Base-by-base conservation (phyloP, 371 early-diverging fungal species). In the Lichtheimia ornata region DNA sequence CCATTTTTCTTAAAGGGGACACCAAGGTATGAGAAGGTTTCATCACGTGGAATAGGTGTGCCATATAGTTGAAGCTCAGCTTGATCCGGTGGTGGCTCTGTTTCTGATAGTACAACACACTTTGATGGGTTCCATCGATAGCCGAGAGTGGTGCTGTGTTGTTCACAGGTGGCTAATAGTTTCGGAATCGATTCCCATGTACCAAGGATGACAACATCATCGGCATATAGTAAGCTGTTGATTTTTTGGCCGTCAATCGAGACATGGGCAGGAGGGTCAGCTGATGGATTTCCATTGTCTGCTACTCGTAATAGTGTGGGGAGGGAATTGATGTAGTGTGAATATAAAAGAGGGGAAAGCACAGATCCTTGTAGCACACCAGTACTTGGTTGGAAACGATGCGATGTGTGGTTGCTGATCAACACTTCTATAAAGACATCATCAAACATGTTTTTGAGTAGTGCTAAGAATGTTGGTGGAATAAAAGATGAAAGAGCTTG, bases 281-380 rank as follows among this genome's bases (percentile, higher is more conserved):
- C 14, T 42, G 11, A 6, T 20, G 49, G n/a, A 11, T 55, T 15
- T 42, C 45, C 35, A 7, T 51, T n/a, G 3, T 59, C 56, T 6
- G 56, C 58, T 5, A 2, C 24, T 17, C 68, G 64, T 28, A 66
- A 59, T 3, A 56, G 43, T 0, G 2, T 2, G 3, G 64, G 70
- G 1, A 73, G 58, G 3, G 55, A 25, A 17, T 70, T 67, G 4
- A 73, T 73, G 27, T 70, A 67, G 2, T 63, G 40, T 2, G 66
- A 70, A 30, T 68, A 68, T 1, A 68, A 18, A 15, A 51, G 41
- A 0, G 74, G 74, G 14, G 64, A 65, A 0, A 73, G 58, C 2
- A 70, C 56, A 0, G 66, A 75, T 2, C 69, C 75, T 57, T 69
- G 70, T 2, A 75, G 53, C 0, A 67, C 71, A 12, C 75, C 69